phyloP scores from a whole-genome alignment of 306 rosid species.

The Inga laurina region DNA sequence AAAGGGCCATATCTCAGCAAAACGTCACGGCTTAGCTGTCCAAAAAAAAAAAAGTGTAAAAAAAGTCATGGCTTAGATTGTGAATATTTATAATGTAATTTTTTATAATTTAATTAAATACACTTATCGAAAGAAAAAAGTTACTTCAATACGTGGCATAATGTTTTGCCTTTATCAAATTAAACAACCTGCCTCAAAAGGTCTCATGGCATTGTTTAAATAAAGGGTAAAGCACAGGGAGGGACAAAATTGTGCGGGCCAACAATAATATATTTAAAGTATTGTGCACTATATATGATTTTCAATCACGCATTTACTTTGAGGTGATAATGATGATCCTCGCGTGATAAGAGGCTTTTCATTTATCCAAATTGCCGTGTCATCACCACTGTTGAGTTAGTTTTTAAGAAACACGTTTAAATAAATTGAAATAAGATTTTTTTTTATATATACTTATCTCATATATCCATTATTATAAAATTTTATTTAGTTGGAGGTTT shows the following conservation, averaged over 20 bases:
- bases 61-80: not conserved
- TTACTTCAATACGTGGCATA: too few relatives aligned
- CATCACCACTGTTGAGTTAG: not conserved
- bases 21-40: not conserved
- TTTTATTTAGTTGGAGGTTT: too few relatives aligned
- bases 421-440: too few relatives aligned
- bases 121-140: not conserved
- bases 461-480: too few relatives aligned
- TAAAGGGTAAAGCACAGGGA: constrained; percentile 5
- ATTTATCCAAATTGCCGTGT: not conserved
- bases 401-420: too few relatives aligned
- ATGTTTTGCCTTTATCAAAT: too few relatives aligned
- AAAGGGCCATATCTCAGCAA: too few relatives aligned
- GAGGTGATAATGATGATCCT: constrained; percentile 25
- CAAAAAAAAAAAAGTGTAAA: too few relatives aligned
- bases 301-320: constrained; percentile 7
- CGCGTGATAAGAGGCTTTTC: not conserved
- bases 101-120: too few relatives aligned
- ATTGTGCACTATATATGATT: constrained; percentile 3
- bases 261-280: constrained; percentile 16
- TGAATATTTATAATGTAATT: not conserved
- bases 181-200: too few relatives aligned
- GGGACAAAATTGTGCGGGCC: constrained; percentile 19
- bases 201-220: not conserved
- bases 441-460: too few relatives aligned